Base-by-base conservation (phyloP, 1,284 basidiomycete genomes). In the Boletus semigastroideus region DNA sequence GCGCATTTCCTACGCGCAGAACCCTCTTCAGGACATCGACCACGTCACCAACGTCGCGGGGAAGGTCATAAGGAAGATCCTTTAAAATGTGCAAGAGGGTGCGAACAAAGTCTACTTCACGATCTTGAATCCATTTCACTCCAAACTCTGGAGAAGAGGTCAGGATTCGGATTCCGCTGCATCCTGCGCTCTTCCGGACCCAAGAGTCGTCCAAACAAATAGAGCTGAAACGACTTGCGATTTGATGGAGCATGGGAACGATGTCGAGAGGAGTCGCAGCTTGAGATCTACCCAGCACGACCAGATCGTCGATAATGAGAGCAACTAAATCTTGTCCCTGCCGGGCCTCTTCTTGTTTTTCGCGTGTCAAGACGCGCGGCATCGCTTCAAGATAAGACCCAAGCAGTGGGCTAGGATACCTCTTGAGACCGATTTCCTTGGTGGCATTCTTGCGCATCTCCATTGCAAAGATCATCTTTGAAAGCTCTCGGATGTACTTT, bases 11-110 rank as follows among this genome's bases (percentile, higher is more conserved):
- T 39, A 87, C 83, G 8, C 80, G 80, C 49, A 99, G 76, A 46
- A 98, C 84, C 49, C 81, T 79, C 52, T 85, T 81, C 48, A 99
- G 77, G 30, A 94, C 87, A 48, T 90, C 85, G 25, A 87, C 77
- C 36, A 98, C 90, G 46, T 88, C 83, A 36, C 87, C 83, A 33
- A 94, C 83, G 60, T 95, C 87, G 20, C 83, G 82, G 1, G 94
- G 92, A 39, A 94, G 81, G 59, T 99, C 95, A 58, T 84, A 83
- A 0, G 97, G 95, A 67, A 98, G 90, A 67, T 99, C 96, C 68
- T 99, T 98, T 46, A 99, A 78, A 56, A 96, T 90, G 66, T 95
- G 95, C 42, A 99, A 76, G 31, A 99, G 79, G 5, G 92, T 94
- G 42, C 95, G 87, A 46, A 95, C 84, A 57, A 98, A 86, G 62